Evolutionary conservation across 2,329 filamentous ascomycete genomes (phyloP).

Genomic region (Xylaria polymorpha): DNA sequence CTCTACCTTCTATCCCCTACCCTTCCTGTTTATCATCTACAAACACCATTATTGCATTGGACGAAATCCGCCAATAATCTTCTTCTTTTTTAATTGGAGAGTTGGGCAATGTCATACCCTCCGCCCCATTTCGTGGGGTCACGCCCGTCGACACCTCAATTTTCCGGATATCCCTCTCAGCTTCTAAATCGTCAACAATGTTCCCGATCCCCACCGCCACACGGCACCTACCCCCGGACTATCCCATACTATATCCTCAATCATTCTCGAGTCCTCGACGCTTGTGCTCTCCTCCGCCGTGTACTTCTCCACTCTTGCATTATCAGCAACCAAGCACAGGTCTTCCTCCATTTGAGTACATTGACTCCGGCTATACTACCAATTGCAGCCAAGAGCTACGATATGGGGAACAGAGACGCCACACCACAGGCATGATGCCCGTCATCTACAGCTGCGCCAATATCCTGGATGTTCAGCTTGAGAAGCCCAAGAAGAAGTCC

Average conservation of each 20-base stretch:
- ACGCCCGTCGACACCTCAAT: conserved; percentile 29
- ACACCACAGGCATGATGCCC: conserved; percentile 1
- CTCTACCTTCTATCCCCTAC: conserved; percentile 4
- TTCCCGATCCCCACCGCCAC: conserved; percentile 29
- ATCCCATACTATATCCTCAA: conserved; percentile 24
- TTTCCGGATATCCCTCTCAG: conserved; percentile 22
- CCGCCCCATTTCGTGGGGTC: conserved; percentile 21
- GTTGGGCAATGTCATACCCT: conserved; percentile 24
- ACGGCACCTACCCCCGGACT: conserved; percentile 13
- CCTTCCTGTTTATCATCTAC: neutral
- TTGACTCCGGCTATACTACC: conserved; percentile 15
- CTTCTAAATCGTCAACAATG: conserved; percentile 27
- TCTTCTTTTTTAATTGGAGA: conserved; percentile 8
- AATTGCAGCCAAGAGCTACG: neutral
- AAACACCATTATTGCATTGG: neutral
- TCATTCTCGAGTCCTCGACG: conserved; percentile 23
- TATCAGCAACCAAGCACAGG: conserved; percentile 20
- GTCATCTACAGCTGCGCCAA: conserved; percentile 12
- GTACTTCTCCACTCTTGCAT: conserved; percentile 21
- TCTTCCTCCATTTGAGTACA: conserved; percentile 13
- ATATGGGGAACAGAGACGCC: conserved; percentile 25
- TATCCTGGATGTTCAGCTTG: conserved; percentile 28
- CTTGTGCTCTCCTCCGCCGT: conserved; percentile 26
- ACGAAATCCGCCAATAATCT: neutral
- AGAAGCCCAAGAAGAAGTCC: conserved; percentile 27